Percentiles rank a stretch among this genome's conserved stretches.
Conservation (phyloP, 1,284 basidiomycete species). For the Fomitopsis palustris region DNA sequence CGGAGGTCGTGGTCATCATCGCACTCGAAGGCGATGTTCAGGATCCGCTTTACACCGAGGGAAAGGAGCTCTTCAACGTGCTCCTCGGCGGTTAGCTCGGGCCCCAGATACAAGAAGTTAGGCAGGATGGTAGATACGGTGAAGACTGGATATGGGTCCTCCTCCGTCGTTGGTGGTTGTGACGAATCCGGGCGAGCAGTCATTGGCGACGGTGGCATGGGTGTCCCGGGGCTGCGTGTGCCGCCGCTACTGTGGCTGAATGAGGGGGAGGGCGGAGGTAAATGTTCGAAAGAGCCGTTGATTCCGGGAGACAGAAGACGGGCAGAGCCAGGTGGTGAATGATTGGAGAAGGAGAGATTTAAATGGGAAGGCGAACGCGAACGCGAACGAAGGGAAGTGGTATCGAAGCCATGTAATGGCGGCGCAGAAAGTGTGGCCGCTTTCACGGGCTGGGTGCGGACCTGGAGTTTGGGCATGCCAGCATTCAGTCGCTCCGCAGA, state of each 20-base stretch:
- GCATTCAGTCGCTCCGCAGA: constrained; percentile 48
- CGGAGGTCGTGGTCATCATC: constrained; percentile 76
- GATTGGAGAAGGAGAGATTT: constrained; percentile 51
- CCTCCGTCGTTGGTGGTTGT: constrained; percentile 51
- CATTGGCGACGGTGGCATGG: constrained; percentile 43
- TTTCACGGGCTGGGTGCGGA: constrained; percentile 52
- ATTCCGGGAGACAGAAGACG: constrained; percentile 27
- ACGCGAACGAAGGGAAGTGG: constrained; percentile 33
- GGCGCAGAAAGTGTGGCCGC: constrained; percentile 57
- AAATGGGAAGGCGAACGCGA: constrained; percentile 60
- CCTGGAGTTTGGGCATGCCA: constrained; percentile 52
- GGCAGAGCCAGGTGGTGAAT: constrained; percentile 50
- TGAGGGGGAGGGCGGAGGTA: constrained; percentile 32
- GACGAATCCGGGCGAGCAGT: constrained; percentile 57
- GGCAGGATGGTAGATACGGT: constrained; percentile 86
- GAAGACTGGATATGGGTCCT: constrained; percentile 61
- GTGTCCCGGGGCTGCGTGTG: constrained; percentile 28
- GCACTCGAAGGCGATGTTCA: constrained; percentile 92
- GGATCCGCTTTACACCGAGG: constrained; percentile 82
- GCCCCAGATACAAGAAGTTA: constrained; percentile 87
- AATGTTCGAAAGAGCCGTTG: constrained; percentile 13
- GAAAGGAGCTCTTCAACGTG: constrained; percentile 73
- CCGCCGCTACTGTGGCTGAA: constrained; percentile 20
- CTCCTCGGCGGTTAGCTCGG: constrained; percentile 73
- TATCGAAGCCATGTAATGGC: constrained; percentile 34